A percentile compares a stretch with the other conserved stretches of the same genome.
Evolutionary conservation across 2,329 filamentous ascomycete species (phyloP).

Genomic region (Ascochyta viciae-villosae): DNA sequence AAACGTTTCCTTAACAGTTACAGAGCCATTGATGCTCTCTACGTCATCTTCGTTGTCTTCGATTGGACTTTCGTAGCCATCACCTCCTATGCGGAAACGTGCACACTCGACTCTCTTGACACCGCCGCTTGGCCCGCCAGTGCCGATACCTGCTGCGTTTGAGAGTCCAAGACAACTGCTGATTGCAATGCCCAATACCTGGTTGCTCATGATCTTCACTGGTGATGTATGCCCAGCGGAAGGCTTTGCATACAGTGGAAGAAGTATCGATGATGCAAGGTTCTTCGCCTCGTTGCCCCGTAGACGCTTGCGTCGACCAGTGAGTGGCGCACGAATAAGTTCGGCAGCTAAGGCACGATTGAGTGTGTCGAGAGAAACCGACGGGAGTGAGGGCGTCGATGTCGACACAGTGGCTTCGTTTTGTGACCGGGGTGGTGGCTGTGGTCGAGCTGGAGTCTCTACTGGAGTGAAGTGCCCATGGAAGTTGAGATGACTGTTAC

Average conservation of each 20-base stretch:
- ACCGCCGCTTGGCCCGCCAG: constrained; percentile 39
- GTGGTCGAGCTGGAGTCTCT: constrained; percentile 37
- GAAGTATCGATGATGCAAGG: constrained; percentile 54
- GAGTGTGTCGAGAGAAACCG: constrained; percentile 50
- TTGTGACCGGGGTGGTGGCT: constrained; percentile 21
- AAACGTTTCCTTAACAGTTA: constrained; percentile 48
- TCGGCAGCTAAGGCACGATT: constrained; percentile 56
- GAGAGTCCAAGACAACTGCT: constrained; percentile 53
- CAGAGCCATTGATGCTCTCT: constrained; percentile 22
- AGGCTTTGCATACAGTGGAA: constrained; percentile 45
- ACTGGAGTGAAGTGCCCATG: constrained; percentile 37
- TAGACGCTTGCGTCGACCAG: constrained; percentile 52
- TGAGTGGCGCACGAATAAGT: constrained; percentile 55
- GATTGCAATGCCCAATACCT: constrained; percentile 49
- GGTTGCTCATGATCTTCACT: constrained; percentile 43
- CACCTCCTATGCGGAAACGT: constrained; percentile 50
- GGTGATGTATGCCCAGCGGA: constrained; percentile 24
- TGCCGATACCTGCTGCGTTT: constrained; percentile 47
- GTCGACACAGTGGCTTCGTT: background rate
- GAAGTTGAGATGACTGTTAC: constrained; percentile 28
- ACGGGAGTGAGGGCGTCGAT: constrained; percentile 1
- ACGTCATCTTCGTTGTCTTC: constrained; percentile 50
- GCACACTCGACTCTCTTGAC: constrained; percentile 52
- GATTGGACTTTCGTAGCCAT: constrained; percentile 51
- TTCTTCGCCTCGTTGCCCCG: constrained; percentile 56